Conservation (phyloP, 306 rosid species). For the Lupinus albus region DNA sequence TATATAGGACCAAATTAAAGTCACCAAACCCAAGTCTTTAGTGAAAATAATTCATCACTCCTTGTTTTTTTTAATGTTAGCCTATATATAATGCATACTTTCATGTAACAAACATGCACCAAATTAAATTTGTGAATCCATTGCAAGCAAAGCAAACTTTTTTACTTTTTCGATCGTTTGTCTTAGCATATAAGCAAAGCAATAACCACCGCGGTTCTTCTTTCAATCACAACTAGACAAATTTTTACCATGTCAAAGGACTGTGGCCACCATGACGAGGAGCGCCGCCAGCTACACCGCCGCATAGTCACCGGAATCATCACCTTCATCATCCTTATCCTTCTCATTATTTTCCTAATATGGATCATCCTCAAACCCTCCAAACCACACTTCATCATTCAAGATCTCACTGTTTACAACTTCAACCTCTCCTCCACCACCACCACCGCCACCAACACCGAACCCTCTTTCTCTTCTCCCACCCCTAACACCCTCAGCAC, state of each 20-base stretch:
- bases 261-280: constrained; percentile 42
- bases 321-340: constrained; percentile 37
- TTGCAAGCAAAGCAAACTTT: neutral
- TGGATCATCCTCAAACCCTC: constrained; percentile 66
- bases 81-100: constrained; percentile 17
- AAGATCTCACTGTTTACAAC: constrained; percentile 63
- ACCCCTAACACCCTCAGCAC: constrained; percentile 44
- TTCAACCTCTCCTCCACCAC: constrained; percentile 52
- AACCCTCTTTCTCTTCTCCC: constrained; percentile 34
- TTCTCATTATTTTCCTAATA: constrained; percentile 44
- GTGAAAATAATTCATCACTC: neutral
- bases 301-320: constrained; percentile 35
- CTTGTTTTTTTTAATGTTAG: neutral
- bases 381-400: constrained; percentile 66
- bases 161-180: constrained; percentile 10
- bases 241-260: constrained; percentile 41
- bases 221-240: too few relatives aligned
- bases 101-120: neutral
- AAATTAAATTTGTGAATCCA: neutral
- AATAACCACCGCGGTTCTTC: neutral
- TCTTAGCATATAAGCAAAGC: neutral
- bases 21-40: neutral
- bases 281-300: constrained; percentile 42
- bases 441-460: neutral
- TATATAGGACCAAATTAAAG: too few relatives aligned